Percentiles rank a stretch among this genome's conserved stretches.
phyloP scores from a whole-genome alignment of 2,329 filamentous ascomycete species.

The Keithomyces neogunnii region DNA sequence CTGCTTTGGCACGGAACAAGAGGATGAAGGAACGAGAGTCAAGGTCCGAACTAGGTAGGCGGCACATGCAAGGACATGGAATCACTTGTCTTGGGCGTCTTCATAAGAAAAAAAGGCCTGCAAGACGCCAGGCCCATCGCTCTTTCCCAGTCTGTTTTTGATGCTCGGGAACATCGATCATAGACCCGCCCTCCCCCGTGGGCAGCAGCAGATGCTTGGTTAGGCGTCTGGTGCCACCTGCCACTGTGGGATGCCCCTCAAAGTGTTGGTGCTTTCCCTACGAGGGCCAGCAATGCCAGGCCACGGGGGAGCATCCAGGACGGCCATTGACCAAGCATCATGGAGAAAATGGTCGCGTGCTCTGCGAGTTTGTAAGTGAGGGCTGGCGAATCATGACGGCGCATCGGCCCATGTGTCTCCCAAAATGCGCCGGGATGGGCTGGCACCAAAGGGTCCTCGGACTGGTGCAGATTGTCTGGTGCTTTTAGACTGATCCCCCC shows the following conservation, averaged over 20 bases:
- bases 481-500: no score
- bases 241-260: neutral
- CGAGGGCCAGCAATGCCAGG: slow-evolving; percentile 1
- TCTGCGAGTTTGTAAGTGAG: slow-evolving; percentile 14
- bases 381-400: slow-evolving; percentile 24
- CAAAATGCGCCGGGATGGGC: neutral
- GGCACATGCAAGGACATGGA: no score
- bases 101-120: no score
- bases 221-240: neutral
- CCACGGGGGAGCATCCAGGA: slow-evolving; percentile 4
- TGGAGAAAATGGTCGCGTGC: slow-evolving; percentile 36
- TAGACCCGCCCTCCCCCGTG: neutral
- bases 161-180: neutral
- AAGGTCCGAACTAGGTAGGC: no score
- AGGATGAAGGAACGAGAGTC: no score
- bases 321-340: slow-evolving; percentile 32
- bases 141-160: no score
- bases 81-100: no score
- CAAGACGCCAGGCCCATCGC: no score
- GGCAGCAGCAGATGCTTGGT: neutral
- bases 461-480: slow-evolving; percentile 1
- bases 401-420: slow-evolving; percentile 24
- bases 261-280: neutral
- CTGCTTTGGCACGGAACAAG: no score
- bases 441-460: neutral